These are phyloP conservation scores for Cymbopogon flexuosus DNA, from an alignment of 202 grass and related monocot species.

Conservation along the genomic window DNA sequence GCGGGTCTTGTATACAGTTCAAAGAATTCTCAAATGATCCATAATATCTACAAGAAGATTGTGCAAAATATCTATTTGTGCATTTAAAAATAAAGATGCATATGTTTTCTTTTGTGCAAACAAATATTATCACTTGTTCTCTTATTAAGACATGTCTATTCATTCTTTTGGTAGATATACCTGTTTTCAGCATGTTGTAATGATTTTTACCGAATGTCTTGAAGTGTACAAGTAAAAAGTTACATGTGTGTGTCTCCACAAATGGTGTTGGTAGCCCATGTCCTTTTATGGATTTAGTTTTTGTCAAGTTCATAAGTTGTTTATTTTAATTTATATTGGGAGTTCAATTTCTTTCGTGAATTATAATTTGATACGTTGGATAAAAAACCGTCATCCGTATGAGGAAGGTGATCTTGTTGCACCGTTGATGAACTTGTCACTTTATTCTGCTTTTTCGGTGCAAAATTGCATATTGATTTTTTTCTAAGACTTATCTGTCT, in stretches of 20 bases:
- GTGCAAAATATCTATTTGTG: background rate
- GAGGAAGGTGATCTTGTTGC: background rate
- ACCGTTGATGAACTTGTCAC: background rate
- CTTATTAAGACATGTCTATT: background rate
- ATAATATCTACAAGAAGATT: background rate
- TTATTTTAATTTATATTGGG: background rate
- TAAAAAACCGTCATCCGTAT: background rate
- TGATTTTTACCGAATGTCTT: background rate
- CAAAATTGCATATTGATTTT: background rate
- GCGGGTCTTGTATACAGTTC: background rate
- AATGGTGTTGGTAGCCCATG: background rate
- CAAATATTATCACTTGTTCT: too few species aligned
- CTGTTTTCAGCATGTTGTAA: background rate
- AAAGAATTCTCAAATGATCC: background rate
- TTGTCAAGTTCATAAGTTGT: background rate
- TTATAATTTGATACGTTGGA: background rate
- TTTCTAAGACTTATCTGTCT: background rate
- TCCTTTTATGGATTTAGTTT: background rate
- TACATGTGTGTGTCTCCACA: background rate
- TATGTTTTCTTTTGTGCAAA: too few species aligned
- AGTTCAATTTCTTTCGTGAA: background rate
- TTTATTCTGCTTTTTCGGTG: background rate
- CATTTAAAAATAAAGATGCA: too few species aligned
- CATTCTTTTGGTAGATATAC: background rate
- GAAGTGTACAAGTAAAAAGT: background rate